A percentile compares a stretch with the other conserved stretches of the same genome.
phyloP scores from a whole-genome alignment of 2,329 filamentous ascomycete species.

The Blastomyces emzantsi region DNA sequence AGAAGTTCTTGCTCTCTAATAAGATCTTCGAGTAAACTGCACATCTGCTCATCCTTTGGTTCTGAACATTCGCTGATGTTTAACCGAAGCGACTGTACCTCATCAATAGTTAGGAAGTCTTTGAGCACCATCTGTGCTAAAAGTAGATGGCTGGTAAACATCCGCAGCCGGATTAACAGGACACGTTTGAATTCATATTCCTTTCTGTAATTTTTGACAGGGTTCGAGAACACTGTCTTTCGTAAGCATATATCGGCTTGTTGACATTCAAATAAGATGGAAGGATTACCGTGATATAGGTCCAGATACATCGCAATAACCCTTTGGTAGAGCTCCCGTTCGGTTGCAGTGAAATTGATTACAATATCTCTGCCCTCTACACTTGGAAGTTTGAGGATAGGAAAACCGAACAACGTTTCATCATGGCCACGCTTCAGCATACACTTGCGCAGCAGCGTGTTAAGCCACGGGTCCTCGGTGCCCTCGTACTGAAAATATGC shows the following conservation, averaged over 20 bases:
- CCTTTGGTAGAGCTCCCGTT: constrained; percentile 46
- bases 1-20: background rate
- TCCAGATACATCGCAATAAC: constrained; percentile 38
- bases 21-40: background rate
- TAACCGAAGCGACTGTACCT: constrained; percentile 38
- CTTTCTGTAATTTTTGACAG: background rate
- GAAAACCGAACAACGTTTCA: constrained; percentile 44
- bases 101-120: constrained; percentile 37
- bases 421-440: constrained; percentile 50
- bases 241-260: background rate
- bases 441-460: constrained; percentile 29
- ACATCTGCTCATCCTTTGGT: constrained; percentile 21
- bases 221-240: background rate
- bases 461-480: constrained; percentile 19
- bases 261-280: background rate
- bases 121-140: constrained; percentile 40
- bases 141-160: constrained; percentile 44
- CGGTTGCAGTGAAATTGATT: constrained; percentile 45
- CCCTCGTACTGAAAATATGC: constrained; percentile 14
- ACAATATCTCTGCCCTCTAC: constrained; percentile 37
- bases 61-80: constrained; percentile 23
- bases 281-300: background rate
- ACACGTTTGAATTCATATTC: constrained; percentile 25
- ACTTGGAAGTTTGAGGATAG: constrained; percentile 47
- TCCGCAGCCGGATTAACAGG: constrained; percentile 44